Evolutionary conservation across 768 basidiomycete genomes (phyloP).

Genomic region (Russula ochroleuca): DNA sequence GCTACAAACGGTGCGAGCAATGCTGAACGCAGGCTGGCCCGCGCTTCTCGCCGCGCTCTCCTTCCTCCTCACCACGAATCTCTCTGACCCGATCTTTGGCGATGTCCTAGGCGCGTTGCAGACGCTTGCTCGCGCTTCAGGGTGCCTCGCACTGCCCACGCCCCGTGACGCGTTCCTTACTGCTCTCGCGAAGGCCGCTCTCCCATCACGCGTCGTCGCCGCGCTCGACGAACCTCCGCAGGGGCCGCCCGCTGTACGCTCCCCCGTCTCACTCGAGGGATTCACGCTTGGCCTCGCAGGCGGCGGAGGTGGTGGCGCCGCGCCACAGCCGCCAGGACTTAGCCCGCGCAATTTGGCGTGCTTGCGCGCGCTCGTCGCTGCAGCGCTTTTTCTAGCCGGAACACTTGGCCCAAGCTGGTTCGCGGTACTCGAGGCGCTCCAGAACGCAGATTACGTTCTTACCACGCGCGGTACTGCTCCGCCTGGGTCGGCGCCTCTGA

Average conservation of each 20-base stretch:
- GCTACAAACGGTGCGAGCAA: conserved; percentile 62
- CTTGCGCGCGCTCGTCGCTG: conserved; percentile 73
- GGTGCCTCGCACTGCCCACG: conserved; percentile 79
- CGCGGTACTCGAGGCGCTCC: conserved; percentile 80
- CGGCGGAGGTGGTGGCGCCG: conserved; percentile 28
- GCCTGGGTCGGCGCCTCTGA: conserved; percentile 12
- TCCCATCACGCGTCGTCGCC: conserved; percentile 86
- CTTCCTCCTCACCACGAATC: conserved; percentile 83
- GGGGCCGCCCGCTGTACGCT: conserved; percentile 52
- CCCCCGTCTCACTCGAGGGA: conserved; percentile 56
- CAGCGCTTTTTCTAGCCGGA: conserved; percentile 76
- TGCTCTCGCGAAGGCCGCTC: conserved; percentile 83
- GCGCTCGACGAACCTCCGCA: conserved; percentile 63
- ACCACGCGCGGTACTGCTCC: conserved; percentile 48
- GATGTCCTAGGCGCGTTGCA: conserved; percentile 81
- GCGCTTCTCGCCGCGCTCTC: conserved; percentile 86
- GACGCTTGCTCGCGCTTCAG: conserved; percentile 80
- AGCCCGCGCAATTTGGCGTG: conserved; percentile 91
- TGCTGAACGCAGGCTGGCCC: conserved; percentile 89
- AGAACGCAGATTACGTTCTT: conserved; percentile 93
- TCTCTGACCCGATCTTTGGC: conserved; percentile 88
- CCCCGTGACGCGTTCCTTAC: conserved; percentile 93
- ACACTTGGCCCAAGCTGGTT: conserved; percentile 92
- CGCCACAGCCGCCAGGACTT: conserved; percentile 61
- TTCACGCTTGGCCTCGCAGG: conserved; percentile 47